Evolutionary conservation across 495 filamentous ascomycete species (phyloP), one percentile per base, ranked within the genome.

Genomic region (Neohortaea acidophila): DNA sequence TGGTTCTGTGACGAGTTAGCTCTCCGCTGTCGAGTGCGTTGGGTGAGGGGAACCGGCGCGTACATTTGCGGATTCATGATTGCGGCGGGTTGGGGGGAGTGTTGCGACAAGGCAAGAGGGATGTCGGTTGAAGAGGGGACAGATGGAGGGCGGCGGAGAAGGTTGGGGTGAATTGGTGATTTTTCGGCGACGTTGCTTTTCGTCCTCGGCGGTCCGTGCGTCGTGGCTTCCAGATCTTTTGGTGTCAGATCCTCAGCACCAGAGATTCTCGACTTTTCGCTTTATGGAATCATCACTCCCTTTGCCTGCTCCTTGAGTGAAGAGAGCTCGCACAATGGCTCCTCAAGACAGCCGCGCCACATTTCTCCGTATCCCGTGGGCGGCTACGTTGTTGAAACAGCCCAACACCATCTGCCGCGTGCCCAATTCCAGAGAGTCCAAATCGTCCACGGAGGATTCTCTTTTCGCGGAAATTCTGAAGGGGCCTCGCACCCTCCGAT

Each of bases 401-500:
- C 51, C 59, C 12, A 47, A 53, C 8, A 33, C 52, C 7, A 61
- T 63, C 1, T 44, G 52, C 4, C 37, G 36, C 11, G 33, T 41
- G 3, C 41, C 42, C 10, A 37, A 31, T 3, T 63, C 64, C 13
- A 65, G 75, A 4, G 28, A 43, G 2, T 36, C 44, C 18, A 77
- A 72, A 35, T 14, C 49, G 2, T 47, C 45, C 22, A 50, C 47
- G 29, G 68, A 72, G 45, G 72, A 80, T 49, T 54, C 64, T 11
- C 58, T 79, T 29, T 65, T 74, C 54, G 63, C 65, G 12, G 55
- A 61, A 11, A 75, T 72, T 0, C 54, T 81, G 29, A 69, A 71
- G 44, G 58, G 62, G 3, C 43, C 59, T 1, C 48, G 55, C 1
- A 73, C 73, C 8, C 65, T 82, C 31, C 29, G 57, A 0, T 54